Conservation (phyloP, 345 rosid genomes). For the Salix udensis region DNA sequence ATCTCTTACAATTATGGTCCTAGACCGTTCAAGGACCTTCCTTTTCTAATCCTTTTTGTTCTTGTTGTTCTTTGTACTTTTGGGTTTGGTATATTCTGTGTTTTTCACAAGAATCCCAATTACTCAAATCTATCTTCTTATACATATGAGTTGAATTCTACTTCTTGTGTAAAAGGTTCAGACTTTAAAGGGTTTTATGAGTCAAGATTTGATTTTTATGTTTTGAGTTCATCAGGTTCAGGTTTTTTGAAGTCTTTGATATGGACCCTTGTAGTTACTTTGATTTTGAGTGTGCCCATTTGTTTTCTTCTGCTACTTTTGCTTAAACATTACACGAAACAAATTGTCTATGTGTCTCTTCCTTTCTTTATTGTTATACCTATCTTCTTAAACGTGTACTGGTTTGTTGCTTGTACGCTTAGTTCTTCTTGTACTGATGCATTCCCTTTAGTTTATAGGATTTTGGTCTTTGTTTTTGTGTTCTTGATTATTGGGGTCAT, state of each 20-base stretch:
- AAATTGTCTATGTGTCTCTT: conserved; percentile 68
- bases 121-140: conserved; percentile 49
- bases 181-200: neutral
- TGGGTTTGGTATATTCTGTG: conserved; percentile 69
- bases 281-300: conserved; percentile 65
- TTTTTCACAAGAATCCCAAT: conserved; percentile 53
- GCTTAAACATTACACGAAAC: conserved; percentile 80
- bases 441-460: conserved; percentile 66
- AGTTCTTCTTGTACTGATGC: conserved; percentile 61
- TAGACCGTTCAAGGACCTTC: conserved; percentile 68
- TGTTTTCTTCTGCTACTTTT: conserved; percentile 57
- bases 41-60: conserved; percentile 64
- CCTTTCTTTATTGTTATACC: conserved; percentile 77
- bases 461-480: conserved; percentile 61
- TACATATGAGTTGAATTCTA: conserved; percentile 46
- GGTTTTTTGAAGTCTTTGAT: conserved; percentile 39
- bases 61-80: conserved; percentile 60
- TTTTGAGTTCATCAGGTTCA: conserved; percentile 30
- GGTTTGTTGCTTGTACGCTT: conserved; percentile 87
- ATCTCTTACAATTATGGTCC: conserved; percentile 76
- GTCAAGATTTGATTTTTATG: neutral
- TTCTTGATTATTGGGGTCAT: conserved; percentile 62
- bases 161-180: conserved; percentile 46
- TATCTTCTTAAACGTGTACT: conserved; percentile 64
- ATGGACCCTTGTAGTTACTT: conserved; percentile 67